Evolutionary conservation across 371 early-diverging fungal species (phyloP), one percentile per base, ranked within the genome.

Genomic region (Mucor indicus): DNA sequence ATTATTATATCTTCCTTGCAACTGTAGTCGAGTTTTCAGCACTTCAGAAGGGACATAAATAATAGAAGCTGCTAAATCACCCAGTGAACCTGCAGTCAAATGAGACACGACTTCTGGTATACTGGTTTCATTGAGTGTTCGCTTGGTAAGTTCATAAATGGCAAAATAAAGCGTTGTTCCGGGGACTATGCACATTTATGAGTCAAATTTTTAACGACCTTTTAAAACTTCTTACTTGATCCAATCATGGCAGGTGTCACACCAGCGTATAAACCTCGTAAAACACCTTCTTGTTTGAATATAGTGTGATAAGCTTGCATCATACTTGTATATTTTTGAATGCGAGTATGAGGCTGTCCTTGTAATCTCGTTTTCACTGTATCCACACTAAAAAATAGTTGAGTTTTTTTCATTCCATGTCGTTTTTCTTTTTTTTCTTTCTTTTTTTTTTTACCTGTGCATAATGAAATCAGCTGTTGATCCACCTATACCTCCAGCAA

Each of bases 11-110:
- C 81, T 72, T 8, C 91, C 91, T 48, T 91, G 91, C 19, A 91
- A 62, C 53, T 91, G 91, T 72, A 91, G 65, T 41, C 91, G 71
- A 1, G 89, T 88, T 60, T 91, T 91, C 30, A 91, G 51, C 2
- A 90, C 89, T 61, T 89, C 89, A 0, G 85, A 84, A 4, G 89
- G 89, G 0, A 91, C 91, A 68, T 87, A 91, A 16, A 89, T 63
- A 38, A 86, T 44, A 7, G 84, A 83, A n/a, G 84, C 88, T 29
- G 74, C 62, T 15, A 87, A 56, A 57, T 91, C 91, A 25, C 85
- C 91, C 20, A 87, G 29, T 1, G 84, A 83, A 52, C 87, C 90
- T 55, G 87, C 85, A 23, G 77, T 55, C 38, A 91, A 71, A 72
- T 88, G 89, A 10, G 79, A 72, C 21, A 81, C 44, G 0, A 79